Evolutionary conservation across 345 rosid species (phyloP).

Genomic region (Eucalyptus decipiens): DNA sequence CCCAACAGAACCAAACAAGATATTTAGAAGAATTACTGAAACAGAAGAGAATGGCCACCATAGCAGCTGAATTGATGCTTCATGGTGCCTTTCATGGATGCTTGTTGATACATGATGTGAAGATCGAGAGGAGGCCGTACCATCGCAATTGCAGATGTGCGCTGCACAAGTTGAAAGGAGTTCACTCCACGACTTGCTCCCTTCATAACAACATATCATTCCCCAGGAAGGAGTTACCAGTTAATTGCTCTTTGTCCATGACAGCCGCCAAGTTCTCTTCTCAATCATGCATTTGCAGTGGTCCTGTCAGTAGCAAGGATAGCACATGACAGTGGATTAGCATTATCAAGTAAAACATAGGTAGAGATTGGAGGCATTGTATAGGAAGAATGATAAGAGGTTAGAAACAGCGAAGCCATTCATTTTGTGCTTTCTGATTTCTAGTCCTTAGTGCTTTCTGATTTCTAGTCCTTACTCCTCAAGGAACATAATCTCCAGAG

Average conservation of each 20-base stretch:
- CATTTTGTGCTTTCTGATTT: not conserved
- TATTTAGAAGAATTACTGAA: not conserved
- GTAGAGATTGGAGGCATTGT: not conserved
- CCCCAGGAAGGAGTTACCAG: not conserved
- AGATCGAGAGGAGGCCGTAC: not conserved
- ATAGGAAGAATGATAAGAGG: not conserved
- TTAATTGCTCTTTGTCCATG: not conserved
- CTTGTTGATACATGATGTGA: not conserved
- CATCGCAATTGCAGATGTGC: constrained; percentile 6
- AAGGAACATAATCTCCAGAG: not conserved
- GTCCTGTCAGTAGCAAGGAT: not conserved
- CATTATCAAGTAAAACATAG: not conserved
- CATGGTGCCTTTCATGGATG: not conserved
- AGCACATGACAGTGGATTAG: not conserved
- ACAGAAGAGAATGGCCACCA: not conserved
- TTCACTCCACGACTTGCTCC: not conserved
- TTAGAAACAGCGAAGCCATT: not conserved
- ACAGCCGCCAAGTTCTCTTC: not conserved
- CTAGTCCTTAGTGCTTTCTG: not conserved
- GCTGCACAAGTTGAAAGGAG: not conserved
- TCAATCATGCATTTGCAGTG: not conserved
- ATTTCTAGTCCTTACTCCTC: not conserved
- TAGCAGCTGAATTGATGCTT: not conserved
- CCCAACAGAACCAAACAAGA: not conserved
- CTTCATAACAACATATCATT: not conserved